Base-by-base conservation (phyloP, 331 rosid genomes). In the Pyracantha coccinea region DNA sequence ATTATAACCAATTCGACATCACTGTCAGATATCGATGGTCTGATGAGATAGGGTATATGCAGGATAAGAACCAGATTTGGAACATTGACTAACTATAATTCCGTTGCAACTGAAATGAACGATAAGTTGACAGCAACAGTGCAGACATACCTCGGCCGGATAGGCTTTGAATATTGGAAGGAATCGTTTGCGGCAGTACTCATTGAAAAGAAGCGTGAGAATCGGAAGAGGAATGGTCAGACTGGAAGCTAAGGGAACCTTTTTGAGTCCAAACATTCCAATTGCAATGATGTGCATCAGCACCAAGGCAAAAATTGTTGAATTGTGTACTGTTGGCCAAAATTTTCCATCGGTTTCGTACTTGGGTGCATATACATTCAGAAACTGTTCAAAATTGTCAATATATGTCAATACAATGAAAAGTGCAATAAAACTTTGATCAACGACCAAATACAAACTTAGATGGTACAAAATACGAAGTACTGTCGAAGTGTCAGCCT, bases 201-300 rank as follows among this genome's bases (percentile, higher is more conserved):
- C 96, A 4, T 89, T 77, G 90, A 92, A 90, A 14, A 92, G 85
- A 69, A 92, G 95, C 41, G 98, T 92, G 68, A 92, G 87, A 78
- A 87, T 19, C 28, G 91, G 98, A 77, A 92, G 98, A 81, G 96
- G 95, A 80, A 89, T 20, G 27, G 20, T 85, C 75, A 90, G 80
- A 58, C 54, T 75, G 16, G 98, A 24, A 60, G 95, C 96, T 24
- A 90, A 80, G 53, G 93, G 87, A 77, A 90, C 79, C 71, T 82
- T 69, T 83, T 90, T 92, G 73, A 90, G 80, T 55, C 98, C 94
- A 57, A 92, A 92, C 47, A 90, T 67, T 27, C 98, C 98, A 79
- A 92, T 87, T 23, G 88, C 91, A 77, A 92, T 90, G 50, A 90
- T 65, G 77, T 92, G 98, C 98, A 92, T 92, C 66, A 92, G 83